A percentile compares a stretch with the other conserved stretches of the same genome.
phyloP scores from a whole-genome alignment of 2,329 filamentous ascomycete genomes.

The Shiraia sp. region DNA sequence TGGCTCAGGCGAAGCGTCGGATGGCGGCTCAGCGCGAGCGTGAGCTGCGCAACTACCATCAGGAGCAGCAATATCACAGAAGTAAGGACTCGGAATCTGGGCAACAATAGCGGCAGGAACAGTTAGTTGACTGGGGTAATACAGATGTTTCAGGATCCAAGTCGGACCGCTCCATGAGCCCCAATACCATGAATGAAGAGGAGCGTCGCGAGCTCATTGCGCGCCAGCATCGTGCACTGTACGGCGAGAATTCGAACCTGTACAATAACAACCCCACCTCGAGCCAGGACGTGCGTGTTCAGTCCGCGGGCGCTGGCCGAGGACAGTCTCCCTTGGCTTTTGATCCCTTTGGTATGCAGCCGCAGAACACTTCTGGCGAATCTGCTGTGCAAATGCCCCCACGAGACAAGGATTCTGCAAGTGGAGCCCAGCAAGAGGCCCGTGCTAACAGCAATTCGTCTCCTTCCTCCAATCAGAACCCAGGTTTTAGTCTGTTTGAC shows the following conservation, averaged over 20 bases:
- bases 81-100: conserved; percentile 86
- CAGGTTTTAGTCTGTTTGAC: conserved; percentile 53
- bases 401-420: conserved; percentile 50
- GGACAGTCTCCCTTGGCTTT: conserved; percentile 80
- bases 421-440: conserved; percentile 58
- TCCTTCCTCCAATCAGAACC: conserved; percentile 68
- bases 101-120: conserved; percentile 57
- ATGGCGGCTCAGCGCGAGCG: conserved; percentile 99
- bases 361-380: conserved; percentile 55
- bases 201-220: conserved; percentile 95
- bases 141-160: conserved; percentile 75
- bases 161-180: conserved; percentile 83
- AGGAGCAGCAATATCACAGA: conserved; percentile 99
- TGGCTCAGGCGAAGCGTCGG: conserved; percentile 98
- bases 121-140: conserved; percentile 61
- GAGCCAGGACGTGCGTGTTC: conserved; percentile 65
- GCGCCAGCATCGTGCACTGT: conserved; percentile 91
- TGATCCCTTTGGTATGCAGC: conserved; percentile 67
- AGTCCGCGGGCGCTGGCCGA: conserved; percentile 64
- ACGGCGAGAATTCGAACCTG: conserved; percentile 73
- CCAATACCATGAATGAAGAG: conserved; percentile 87
- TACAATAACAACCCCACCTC: conserved; percentile 69
- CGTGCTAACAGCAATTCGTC: conserved; percentile 85
- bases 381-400: conserved; percentile 57
- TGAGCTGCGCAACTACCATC: conserved; percentile 99